Evolutionary conservation across 495 filamentous ascomycete species (phyloP), one percentile per base, ranked within the genome.

Genomic region (Hypoxylon subgilvum): DNA sequence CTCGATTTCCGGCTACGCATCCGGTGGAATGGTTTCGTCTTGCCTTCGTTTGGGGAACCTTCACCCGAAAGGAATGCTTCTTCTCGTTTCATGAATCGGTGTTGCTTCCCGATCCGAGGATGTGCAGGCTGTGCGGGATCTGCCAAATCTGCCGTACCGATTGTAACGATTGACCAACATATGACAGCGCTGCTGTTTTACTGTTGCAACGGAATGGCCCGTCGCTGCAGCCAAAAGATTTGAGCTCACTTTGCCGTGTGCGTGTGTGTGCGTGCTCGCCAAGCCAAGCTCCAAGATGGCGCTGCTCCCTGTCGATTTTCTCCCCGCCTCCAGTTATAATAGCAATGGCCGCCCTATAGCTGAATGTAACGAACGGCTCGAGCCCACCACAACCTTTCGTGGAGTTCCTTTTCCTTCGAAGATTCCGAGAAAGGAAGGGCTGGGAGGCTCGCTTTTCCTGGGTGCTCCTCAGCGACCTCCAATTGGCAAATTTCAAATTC

Each of bases 21-120:
- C 61, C 54, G 54, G 61, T 64, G 41, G 43, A 61, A 32, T 53
- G 49, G 49, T 61, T 54, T 61, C 54, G 61, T 64, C 54, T 58
- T 50, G 61, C 46, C 61, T 59, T 57, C 49, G 54, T 64, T 64
- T 64, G 44, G 54, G 54, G 48, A 38, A 51, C 35, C 54, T 55
- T 59, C 34, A 51, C 61, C 61, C 54, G 61, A 59, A 32, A 59
- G 61, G 61, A 64, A 64, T 55, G 27, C 54, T 45, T 50, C 13
- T 32, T 58, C 49, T 55, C 38, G 61, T 64, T 64, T 64, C 61
- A 64, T 50, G 35, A 64, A 58, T 59, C 61, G 61, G 61, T 42
- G 16, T 49, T 64, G 54, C 43, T 59, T 64, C 54, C 61, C 42
- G 40, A 64, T 64, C 54, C 34, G 61, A 64, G 36, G 61, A 51